Base-by-base conservation (phyloP, 805 yeast genomes). In the Saturnispora kantuleensis region DNA sequence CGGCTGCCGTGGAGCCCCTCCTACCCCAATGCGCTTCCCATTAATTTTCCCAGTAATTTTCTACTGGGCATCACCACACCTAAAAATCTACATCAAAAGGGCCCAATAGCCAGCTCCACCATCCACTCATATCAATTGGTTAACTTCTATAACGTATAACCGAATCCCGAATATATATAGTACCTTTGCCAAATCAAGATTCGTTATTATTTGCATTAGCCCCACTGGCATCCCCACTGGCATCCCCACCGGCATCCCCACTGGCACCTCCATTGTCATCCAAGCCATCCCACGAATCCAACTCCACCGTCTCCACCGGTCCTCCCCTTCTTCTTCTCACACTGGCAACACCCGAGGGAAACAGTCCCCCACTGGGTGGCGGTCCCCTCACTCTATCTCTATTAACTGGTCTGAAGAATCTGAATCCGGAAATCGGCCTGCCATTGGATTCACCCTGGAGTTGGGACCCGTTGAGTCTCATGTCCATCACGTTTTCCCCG, bases 331-430 rank as follows among this genome's bases (percentile, higher is more conserved):
- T 33, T 17, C 29, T 12, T 15, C 46, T 33, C 15, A 32, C 21
- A 38, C 41, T 38, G 5, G 35, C 26, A 15, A 43, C 46, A 6
- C 46, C 46, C 6, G 46, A 43, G 8, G 46, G 46, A 30, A 43
- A 43, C 10, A 43, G 15, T 5, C 46, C 46, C 7, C 46, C 46
- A 8, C 35, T 29, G 28, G 41, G 42, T 29, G 46, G 46, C 5
- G 42, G 41, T 5, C 46, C 42, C 5, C 13, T 15, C 16, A 42
- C 38, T 17, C 46, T 18, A 32, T 43, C 41, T 43, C 46, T 37
- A 33, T 43, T 43, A 11, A 43, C 34, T 32, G 28, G 29, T 5
- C 46, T 38, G 8, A 32, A 33, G 13, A 43, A 29, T 32, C 46
- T 43, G 12, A 43, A 32, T 11, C 42, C 46, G 6, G 46, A 31